These are phyloP conservation scores for Coleophoma crateriformis DNA, from an alignment of 2,329 filamentous ascomycete species.

Conservation along the genomic window DNA sequence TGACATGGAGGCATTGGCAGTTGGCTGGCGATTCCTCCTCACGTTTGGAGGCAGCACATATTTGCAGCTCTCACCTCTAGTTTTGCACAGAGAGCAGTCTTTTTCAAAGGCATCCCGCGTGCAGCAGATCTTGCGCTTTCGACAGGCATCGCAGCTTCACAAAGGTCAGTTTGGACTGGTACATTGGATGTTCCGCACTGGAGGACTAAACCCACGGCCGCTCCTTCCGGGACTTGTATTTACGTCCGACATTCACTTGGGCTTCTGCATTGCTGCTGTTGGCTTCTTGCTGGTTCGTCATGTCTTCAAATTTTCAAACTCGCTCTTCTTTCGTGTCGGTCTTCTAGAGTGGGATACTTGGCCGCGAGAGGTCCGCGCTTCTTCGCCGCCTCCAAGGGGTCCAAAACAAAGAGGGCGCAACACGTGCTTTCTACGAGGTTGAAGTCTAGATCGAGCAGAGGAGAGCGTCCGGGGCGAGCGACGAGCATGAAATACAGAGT, in stretches of 20 bases:
- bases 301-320: neutral
- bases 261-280: conserved; percentile 1
- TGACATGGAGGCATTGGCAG: conserved; percentile 2
- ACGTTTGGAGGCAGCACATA: conserved; percentile 19
- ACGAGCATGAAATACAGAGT: no score
- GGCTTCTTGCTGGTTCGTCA: neutral
- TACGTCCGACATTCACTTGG: conserved; percentile 16
- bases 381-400: no score
- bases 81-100: conserved; percentile 17
- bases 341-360: neutral
- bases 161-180: neutral
- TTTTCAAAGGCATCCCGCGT: conserved; percentile 18
- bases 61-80: conserved; percentile 18
- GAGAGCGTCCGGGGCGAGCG: no score
- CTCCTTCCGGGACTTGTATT: conserved; percentile 23
- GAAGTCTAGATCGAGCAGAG: no score
- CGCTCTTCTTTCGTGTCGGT: neutral
- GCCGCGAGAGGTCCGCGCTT: no score
- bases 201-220: conserved; percentile 13
- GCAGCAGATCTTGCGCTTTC: conserved; percentile 21
- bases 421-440: no score
- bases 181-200: neutral
- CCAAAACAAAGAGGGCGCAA: no score
- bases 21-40: conserved; percentile 11
- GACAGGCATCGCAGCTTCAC: conserved; percentile 19